Evolutionary conservation across 305 asterid genomes (phyloP), one percentile per base, ranked within the genome.

Genomic region (Withania somnifera): DNA sequence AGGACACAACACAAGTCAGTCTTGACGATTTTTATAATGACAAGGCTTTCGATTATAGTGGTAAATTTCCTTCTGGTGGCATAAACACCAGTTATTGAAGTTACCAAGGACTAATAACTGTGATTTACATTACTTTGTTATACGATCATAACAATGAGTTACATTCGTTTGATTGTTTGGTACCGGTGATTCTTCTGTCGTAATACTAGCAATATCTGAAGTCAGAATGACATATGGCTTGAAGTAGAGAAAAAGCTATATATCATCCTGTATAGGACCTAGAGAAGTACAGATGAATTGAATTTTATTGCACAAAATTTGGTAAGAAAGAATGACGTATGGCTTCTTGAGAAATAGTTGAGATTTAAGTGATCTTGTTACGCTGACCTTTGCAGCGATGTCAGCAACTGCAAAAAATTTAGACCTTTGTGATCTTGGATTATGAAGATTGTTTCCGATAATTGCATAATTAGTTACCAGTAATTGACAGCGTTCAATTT

Each of bases 11-110:
- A 5, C 89, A 86, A 6, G 86, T 85, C 84, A 88, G 89, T 28
- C 68, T 79, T 79, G 73, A 77, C 51, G 34, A 58, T 58, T 71
- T 53, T 34, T 34, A 67, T 75, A 73, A 82, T 34, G 81, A 75
- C 15, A 85, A 86, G 82, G 92, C 88, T 19, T 89, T 86, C 47
- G 92, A 88, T 58, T 88, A 66, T 22, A 91, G 92, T 84, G 88
- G 89, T n/a, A 90, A 90, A 22, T 91, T 89, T 11, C 87, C 88
- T 15, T 90, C 92, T 9, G 88, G 89, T 19, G 83, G 38, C 40
- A 20, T 79, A 61, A 50, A 50, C 17, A 47, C 26, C 45, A 50
- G 60, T 26, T 68, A 19, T 6, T 50, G 79, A 75, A 73, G 36
- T 34, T 9, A 26, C 61, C 1, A 15, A 24, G 4, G 57, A 1